Base-by-base conservation (phyloP, 106 monocot species). In the Vanilla planifolia region DNA sequence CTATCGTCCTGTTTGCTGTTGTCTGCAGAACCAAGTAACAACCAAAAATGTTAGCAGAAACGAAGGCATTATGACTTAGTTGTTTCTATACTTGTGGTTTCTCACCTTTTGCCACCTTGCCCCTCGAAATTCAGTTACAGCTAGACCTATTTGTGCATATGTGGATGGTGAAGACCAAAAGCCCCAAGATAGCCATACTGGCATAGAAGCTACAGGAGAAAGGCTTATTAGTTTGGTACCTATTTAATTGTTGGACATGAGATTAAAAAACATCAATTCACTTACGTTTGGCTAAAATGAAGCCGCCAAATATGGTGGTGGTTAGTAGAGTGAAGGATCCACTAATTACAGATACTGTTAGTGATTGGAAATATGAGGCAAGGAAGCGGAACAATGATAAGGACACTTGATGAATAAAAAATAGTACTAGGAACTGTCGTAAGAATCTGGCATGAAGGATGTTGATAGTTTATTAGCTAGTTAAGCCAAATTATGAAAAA, bases 81-180 rank as follows among this genome's bases (percentile, higher is more conserved):
- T 40, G 6, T 8, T 6, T 27, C 6, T 14, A 23, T 37, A 33
- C 10, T 30, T 25, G 0, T 17, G 44, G 32, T 8, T 27, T 33
- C 43, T 59, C 42, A 86, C 86, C 76, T 71, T 74, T 68, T 80
- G 61, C 92, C 92, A 92, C 52, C 92, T 63, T 44, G 80, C 69
- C 34, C 77, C 83, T 47, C 60, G 69, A 62, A 92, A 87, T 59
- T 92, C 92, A 75, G 86, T 92, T 39, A 69, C 51, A 60, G 73
- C 32, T 15, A 92, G 25, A 28, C 66, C 86, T 33, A 78, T 87
- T 39, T 92, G 69, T 51, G 72, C 64, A 52, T 92, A 92, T 35
- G 83, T 72, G 55, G 83, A 55, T 51, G 92, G 92, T 23, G 92
- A 92, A 62, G 62, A 11, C 86, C 86, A 87, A 60, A 80, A 92